Percentiles rank a stretch among this genome's conserved stretches.
These are phyloP conservation scores for Ramaria sp. DNA, from an alignment of 768 basidiomycete genomes.

Conservation along the genomic window DNA sequence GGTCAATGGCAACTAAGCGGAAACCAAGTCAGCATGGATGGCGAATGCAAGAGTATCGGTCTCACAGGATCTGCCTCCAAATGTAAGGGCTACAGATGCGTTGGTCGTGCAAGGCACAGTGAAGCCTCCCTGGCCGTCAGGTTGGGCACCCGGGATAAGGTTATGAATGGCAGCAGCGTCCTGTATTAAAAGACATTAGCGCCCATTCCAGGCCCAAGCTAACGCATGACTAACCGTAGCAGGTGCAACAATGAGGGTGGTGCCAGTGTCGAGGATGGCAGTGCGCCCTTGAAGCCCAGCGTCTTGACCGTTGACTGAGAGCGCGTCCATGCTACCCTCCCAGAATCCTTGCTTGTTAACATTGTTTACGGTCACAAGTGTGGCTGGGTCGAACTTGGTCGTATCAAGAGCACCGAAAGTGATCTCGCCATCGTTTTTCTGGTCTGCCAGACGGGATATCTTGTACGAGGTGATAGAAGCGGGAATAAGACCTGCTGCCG, in stretches of 20 bases:
- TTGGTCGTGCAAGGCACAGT: slow-evolving; percentile 57
- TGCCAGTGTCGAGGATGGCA: slow-evolving; percentile 25
- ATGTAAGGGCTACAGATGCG: slow-evolving; percentile 41
- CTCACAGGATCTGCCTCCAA: slow-evolving; percentile 39
- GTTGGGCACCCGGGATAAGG: slow-evolving; percentile 43
- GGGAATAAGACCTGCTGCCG: slow-evolving; percentile 41
- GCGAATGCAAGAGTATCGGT: background rate
- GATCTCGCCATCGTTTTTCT: slow-evolving; percentile 65
- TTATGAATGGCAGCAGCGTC: slow-evolving; percentile 49
- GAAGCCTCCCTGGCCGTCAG: slow-evolving; percentile 39
- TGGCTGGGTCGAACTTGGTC: slow-evolving; percentile 51
- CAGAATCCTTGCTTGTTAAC: slow-evolving; percentile 67
- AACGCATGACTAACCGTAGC: background rate
- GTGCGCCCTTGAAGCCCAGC: slow-evolving; percentile 15
- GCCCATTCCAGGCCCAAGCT: background rate
- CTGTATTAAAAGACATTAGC: slow-evolving; percentile 9
- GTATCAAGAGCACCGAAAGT: slow-evolving; percentile 72
- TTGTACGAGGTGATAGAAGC: slow-evolving; percentile 70
- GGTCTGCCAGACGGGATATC: slow-evolving; percentile 63
- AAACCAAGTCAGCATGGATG: background rate
- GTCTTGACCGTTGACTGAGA: slow-evolving; percentile 44
- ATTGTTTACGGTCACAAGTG: slow-evolving; percentile 51
- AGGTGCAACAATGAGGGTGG: slow-evolving; percentile 20
- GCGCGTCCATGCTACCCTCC: slow-evolving; percentile 55
- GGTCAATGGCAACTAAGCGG: slow-evolving; percentile 40